Evolutionary conservation across 208 protist genomes (phyloP).

Genomic region (Eutreptiella sp.): DNA sequence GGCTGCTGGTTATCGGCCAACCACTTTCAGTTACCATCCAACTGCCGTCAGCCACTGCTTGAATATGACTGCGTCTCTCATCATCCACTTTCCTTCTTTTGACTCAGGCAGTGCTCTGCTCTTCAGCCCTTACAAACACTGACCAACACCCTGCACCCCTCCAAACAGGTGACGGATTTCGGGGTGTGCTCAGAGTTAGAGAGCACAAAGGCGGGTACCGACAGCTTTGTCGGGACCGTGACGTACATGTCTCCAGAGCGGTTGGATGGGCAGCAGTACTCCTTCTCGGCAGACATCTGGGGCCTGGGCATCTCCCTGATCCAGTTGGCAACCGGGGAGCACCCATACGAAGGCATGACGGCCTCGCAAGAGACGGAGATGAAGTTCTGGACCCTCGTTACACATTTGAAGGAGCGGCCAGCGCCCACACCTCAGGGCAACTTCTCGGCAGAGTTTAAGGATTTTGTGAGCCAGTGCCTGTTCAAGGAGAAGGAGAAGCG

Average conservation of each 20-base stretch:
- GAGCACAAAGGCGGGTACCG: no score
- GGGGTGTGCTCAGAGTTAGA: slow-evolving; percentile 80
- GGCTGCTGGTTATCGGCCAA: no score
- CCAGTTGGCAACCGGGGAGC: slow-evolving; percentile 70
- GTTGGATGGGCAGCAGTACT: slow-evolving; percentile 73
- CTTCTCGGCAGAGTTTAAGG: slow-evolving; percentile 25
- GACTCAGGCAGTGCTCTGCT: no score
- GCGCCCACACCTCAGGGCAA: not conserved
- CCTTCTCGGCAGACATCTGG: slow-evolving; percentile 82
- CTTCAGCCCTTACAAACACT: no score
- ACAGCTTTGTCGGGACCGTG: slow-evolving; percentile 81
- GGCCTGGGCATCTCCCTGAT: slow-evolving; percentile 76
- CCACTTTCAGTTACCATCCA: no score
- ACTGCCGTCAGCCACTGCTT: no score
- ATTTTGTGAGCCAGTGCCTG: slow-evolving; percentile 58
- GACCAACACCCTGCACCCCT: no score
- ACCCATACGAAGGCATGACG: slow-evolving; percentile 68
- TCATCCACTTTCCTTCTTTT: no score
- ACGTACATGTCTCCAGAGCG: slow-evolving; percentile 89
- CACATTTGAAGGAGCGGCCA: not conserved
- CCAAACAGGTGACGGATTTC: slow-evolving; percentile 90
- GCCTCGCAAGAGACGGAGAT: no score
- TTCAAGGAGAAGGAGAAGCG: slow-evolving; percentile 41
- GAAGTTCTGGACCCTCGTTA: slow-evolving; percentile 20
- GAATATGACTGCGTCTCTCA: no score